These are phyloP conservation scores for Sporothrix protearum DNA, from an alignment of 2,329 filamentous ascomycete species.

Conservation along the genomic window DNA sequence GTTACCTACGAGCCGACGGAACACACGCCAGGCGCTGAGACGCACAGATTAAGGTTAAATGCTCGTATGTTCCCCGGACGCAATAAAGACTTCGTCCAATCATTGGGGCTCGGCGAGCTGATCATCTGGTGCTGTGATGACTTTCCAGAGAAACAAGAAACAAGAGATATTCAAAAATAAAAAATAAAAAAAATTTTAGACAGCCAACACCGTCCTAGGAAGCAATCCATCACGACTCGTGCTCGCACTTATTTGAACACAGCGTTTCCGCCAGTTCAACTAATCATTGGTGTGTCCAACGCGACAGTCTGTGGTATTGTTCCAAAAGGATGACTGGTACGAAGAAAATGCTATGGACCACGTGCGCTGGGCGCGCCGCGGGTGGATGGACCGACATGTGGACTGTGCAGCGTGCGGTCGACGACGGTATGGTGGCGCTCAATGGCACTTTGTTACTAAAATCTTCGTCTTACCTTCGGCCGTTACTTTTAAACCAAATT, in stretches of 20 bases:
- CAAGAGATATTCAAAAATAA: not conserved
- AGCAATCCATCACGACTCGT: not conserved
- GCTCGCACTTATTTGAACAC: not conserved
- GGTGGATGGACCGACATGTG: not conserved
- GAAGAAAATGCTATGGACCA: constrained; percentile 17
- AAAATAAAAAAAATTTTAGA: no score
- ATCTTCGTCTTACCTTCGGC: no score
- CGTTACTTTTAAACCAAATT: not conserved
- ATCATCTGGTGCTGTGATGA: no score
- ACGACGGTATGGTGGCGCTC: not conserved
- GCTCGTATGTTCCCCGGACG: not conserved
- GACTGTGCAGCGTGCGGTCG: constrained; percentile 16
- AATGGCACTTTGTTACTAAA: not conserved
- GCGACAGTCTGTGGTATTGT: constrained; percentile 12
- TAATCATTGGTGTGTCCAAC: constrained; percentile 20
- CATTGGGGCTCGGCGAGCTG: no score
- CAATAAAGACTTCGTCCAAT: not conserved
- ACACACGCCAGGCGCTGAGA: not conserved
- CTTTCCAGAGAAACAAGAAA: not conserved
- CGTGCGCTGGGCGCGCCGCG: constrained; percentile 15
- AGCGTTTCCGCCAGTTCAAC: no score
- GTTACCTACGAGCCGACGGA: not conserved
- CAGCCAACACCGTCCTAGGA: not conserved
- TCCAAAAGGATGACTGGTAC: constrained; percentile 14
- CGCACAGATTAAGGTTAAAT: not conserved